These are phyloP conservation scores for Solanum phureja DNA, from an alignment of 257 asterid genomes.

Conservation along the genomic window DNA sequence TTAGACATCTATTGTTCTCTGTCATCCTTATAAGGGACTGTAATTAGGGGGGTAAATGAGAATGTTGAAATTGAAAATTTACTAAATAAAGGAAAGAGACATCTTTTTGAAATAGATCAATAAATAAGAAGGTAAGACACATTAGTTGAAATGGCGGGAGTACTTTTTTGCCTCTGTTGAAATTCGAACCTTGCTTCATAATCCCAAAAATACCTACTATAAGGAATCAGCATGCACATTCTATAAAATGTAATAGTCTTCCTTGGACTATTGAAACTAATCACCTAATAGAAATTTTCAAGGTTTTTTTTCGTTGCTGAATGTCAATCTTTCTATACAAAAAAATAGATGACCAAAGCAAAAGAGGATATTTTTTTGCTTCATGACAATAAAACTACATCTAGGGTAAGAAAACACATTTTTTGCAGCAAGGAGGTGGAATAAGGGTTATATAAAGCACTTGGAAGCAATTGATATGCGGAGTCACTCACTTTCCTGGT, in stretches of 20 bases:
- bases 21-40: background rate
- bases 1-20: background rate
- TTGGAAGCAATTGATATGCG: background rate
- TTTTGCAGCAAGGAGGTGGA: background rate
- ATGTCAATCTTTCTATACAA: background rate
- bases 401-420: background rate
- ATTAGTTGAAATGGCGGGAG: background rate
- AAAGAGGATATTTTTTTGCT: background rate
- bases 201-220: background rate
- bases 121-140: background rate
- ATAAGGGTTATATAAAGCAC: background rate
- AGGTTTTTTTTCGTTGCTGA: background rate
- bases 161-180: background rate
- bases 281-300: background rate
- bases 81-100: background rate
- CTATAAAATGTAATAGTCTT: background rate
- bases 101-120: background rate
- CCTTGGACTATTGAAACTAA: background rate
- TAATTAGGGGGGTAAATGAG: background rate
- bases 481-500: conserved; percentile 54
- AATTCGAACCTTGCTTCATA: background rate
- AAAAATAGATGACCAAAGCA: background rate
- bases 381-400: background rate
- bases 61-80: background rate
- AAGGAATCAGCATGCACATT: background rate